These are phyloP conservation scores for Phymatotrichopsis omnivora DNA, from an alignment of 2,329 filamentous ascomycete genomes.

Conservation along the genomic window DNA sequence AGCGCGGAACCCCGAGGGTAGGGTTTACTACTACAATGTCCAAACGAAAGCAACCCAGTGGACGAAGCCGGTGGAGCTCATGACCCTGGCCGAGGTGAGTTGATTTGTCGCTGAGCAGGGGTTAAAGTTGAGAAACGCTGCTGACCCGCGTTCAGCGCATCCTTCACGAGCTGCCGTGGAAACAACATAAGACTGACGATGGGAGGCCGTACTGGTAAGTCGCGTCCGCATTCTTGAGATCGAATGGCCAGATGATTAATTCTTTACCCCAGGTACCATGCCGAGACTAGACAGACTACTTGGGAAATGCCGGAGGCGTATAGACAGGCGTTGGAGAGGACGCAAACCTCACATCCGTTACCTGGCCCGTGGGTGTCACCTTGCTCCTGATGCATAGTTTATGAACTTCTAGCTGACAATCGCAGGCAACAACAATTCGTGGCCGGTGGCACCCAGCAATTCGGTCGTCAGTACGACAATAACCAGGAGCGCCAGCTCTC, in stretches of 20 bases:
- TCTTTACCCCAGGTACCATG: conserved; percentile 52
- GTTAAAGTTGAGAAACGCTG: conserved; percentile 7
- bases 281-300: conserved; percentile 78
- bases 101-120: no score
- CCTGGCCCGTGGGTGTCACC: conserved; percentile 19
- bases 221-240: not conserved
- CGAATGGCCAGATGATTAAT: conserved; percentile 1
- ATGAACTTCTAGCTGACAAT: conserved; percentile 16
- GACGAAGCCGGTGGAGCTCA: conserved; percentile 84
- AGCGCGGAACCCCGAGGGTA: conserved; percentile 68
- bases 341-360: conserved; percentile 23
- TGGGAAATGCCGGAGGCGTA: conserved; percentile 89
- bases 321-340: conserved; percentile 57
- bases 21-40: conserved; percentile 83
- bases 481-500: conserved; percentile 27
- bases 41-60: conserved; percentile 83
- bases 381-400: conserved; percentile 2
- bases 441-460: conserved; percentile 43
- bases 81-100: conserved; percentile 67
- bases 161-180: conserved; percentile 76
- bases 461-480: conserved; percentile 24
- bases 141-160: conserved; percentile 49
- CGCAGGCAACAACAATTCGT: conserved; percentile 44
- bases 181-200: conserved; percentile 77
- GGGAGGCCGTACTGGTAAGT: conserved; percentile 75